Percentiles rank a stretch among this genome's conserved stretches.
Evolutionary conservation across 2,329 filamentous ascomycete species (phyloP).

Genomic region (Alternaria sp.): DNA sequence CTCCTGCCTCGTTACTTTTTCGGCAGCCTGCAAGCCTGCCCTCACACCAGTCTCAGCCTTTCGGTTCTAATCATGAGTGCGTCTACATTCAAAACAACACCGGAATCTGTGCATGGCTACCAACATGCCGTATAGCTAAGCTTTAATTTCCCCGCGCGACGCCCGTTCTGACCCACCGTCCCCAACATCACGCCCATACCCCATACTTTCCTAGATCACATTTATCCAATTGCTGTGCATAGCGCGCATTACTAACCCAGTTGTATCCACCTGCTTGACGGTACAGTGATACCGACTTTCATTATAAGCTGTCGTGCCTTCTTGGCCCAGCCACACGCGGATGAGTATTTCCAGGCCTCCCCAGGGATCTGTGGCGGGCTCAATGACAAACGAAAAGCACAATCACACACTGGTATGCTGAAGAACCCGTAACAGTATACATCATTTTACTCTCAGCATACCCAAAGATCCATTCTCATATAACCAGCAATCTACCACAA

Average conservation of each 20-base stretch:
- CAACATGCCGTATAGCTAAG: slow-evolving; percentile 4
- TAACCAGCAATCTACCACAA: not conserved
- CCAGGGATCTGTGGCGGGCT: too few relatives aligned
- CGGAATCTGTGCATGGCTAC: not conserved
- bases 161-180: slow-evolving; percentile 4
- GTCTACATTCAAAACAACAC: not conserved
- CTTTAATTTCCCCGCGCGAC: slow-evolving; percentile 11
- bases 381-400: not conserved
- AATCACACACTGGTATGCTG: not conserved
- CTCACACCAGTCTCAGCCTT: not conserved
- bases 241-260: not conserved
- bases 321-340: not conserved
- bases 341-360: slow-evolving; percentile 1
- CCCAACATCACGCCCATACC: not conserved
- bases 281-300: not conserved
- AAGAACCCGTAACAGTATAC: not conserved
- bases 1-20: not conserved
- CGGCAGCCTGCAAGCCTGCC: not conserved
- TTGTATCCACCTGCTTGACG: not conserved
- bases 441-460: not conserved
- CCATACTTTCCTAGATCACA: not conserved
- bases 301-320: not conserved
- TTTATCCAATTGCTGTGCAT: not conserved
- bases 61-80: fast-evolving
- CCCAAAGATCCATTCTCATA: not conserved